Conservation (phyloP, 2,329 filamentous ascomycete species). For the Aspergillus tamarii region DNA sequence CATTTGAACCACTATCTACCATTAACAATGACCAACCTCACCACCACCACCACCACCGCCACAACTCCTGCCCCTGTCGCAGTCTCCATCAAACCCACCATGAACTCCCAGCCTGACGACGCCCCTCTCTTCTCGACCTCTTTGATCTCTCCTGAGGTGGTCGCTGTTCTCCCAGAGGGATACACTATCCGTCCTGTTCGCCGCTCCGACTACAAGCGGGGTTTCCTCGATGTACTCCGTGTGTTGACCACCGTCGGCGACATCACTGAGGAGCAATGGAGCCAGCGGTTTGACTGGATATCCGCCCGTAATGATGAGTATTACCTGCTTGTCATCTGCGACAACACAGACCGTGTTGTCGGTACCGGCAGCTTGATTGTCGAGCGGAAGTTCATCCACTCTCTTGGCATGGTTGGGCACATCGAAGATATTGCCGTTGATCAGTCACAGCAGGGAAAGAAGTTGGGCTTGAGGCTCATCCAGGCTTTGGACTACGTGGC, state of each 20-base stretch:
- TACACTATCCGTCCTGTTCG: constrained; percentile 83
- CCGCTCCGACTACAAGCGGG: constrained; percentile 74
- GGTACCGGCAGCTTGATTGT: constrained; percentile 88
- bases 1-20: background rate
- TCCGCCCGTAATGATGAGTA: constrained; percentile 73
- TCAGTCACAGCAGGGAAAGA: constrained; percentile 96
- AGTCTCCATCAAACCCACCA: constrained; percentile 17
- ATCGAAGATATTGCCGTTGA: constrained; percentile 97
- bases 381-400: constrained; percentile 73
- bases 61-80: constrained; percentile 19
- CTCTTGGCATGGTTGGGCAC: constrained; percentile 71
- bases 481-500: constrained; percentile 90
- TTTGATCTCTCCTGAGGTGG: constrained; percentile 77
- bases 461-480: constrained; percentile 88
- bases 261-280: constrained; percentile 73
- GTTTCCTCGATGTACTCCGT: constrained; percentile 88
- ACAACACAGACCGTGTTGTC: constrained; percentile 72
- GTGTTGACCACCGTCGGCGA: constrained; percentile 94
- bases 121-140: constrained; percentile 72
- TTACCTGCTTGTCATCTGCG: constrained; percentile 83
- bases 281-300: constrained; percentile 82
- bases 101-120: constrained; percentile 41
- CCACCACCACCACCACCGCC: constrained; percentile 21
- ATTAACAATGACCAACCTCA: constrained; percentile 20
- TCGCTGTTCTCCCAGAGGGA: constrained; percentile 72